phyloP scores from a whole-genome alignment of 2,329 filamentous ascomycete species.

The Trichoderma koningii region DNA sequence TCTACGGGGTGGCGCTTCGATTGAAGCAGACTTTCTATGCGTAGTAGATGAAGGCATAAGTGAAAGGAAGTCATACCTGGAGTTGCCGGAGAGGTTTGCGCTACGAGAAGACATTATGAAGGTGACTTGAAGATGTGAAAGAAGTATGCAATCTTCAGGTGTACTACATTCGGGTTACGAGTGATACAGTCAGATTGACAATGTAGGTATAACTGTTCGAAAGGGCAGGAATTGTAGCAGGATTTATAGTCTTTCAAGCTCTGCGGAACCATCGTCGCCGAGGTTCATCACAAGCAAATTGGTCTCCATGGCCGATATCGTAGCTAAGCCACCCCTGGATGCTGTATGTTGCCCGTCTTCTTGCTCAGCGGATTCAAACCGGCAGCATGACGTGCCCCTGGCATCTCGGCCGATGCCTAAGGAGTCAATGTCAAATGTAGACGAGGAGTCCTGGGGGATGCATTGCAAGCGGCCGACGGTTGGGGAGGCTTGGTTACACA shows the following conservation, averaged over 20 bases:
- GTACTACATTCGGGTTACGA: background rate
- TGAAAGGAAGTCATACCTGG: background rate
- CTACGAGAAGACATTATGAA: background rate
- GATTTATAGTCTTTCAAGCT: too few species aligned
- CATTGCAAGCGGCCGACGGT: too few species aligned
- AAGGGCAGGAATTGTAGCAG: too few species aligned
- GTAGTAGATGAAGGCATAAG: too few species aligned
- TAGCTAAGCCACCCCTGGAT: background rate
- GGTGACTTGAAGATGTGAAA: background rate
- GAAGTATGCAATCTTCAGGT: too few species aligned
- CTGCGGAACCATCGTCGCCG: too few species aligned
- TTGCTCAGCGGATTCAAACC: background rate
- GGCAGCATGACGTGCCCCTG: background rate
- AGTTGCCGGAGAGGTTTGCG: background rate
- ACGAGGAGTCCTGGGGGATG: too few species aligned
- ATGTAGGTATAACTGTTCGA: too few species aligned
- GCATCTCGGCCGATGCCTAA: background rate
- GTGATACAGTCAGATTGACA: too few species aligned
- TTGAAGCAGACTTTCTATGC: too few species aligned
- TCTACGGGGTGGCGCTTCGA: too few species aligned
- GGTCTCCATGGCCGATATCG: background rate
- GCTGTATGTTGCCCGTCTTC: background rate
- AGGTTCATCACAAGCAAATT: background rate
- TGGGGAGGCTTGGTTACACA: background rate
- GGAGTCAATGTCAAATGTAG: background rate